A percentile compares a stretch with the other conserved stretches of the same genome.
Conservation (phyloP, 352 stramenopile genomes). For the Phytophthora cryptogea region DNA sequence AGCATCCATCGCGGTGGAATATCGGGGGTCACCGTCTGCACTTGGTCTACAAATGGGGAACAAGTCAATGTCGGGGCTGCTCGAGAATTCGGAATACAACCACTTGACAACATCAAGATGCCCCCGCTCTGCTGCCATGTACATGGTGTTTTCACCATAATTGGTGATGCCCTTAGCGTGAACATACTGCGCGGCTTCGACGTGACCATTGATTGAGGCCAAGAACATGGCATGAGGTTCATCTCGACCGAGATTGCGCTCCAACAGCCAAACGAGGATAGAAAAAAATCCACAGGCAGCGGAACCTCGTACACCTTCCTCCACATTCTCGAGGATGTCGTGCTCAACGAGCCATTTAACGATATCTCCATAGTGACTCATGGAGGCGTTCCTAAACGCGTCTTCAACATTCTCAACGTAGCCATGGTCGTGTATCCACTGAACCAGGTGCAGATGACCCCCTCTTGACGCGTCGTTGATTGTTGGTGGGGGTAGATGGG, state of each 20-base stretch:
- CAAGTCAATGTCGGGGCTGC: constrained; percentile 17
- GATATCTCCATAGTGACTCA: constrained; percentile 30
- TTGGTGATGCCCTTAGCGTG: constrained; percentile 23
- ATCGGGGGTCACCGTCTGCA: constrained; percentile 8
- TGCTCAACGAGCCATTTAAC: constrained; percentile 36
- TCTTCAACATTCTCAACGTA: constrained; percentile 25
- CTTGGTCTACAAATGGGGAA: constrained; percentile 20
- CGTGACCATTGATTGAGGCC: constrained; percentile 28
- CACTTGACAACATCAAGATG: constrained; percentile 31
- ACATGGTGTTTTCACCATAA: constrained; percentile 27
- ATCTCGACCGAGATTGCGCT: constrained; percentile 23
- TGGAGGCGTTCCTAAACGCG: constrained; percentile 35
- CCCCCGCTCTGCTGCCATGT: constrained; percentile 26
- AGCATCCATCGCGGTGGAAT: constrained; percentile 28
- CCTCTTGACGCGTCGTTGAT: constrained; percentile 29
- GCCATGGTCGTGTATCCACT: constrained; percentile 32
- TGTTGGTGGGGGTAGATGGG: constrained; percentile 23
- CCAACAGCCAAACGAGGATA: constrained; percentile 23
- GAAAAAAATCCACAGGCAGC: constrained; percentile 14
- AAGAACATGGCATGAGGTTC: constrained; percentile 24
- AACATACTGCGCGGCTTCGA: constrained; percentile 29
- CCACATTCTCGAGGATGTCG: constrained; percentile 26
- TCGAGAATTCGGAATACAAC: constrained; percentile 21
- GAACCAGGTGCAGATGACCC: constrained; percentile 26
- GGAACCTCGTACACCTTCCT: constrained; percentile 26